Percentiles rank a stretch among this genome's conserved stretches.
phyloP scores from a whole-genome alignment of 2,329 filamentous ascomycete species.

The Alternaria viburni region DNA sequence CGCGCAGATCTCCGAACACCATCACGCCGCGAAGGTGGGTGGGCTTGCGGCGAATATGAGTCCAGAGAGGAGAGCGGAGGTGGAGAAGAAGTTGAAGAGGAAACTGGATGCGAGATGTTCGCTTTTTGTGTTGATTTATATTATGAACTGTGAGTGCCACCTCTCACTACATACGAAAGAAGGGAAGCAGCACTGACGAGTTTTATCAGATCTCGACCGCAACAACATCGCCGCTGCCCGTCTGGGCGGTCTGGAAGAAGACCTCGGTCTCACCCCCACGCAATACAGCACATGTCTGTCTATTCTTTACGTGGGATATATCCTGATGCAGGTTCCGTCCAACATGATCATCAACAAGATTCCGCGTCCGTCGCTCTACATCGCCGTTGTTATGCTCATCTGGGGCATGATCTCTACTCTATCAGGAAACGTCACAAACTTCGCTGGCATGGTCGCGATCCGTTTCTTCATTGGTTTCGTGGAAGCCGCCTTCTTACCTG shows the following conservation, averaged over 20 bases:
- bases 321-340: slow-evolving; percentile 44
- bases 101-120: slow-evolving; percentile 43
- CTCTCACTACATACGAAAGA: too few species aligned
- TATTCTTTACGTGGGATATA: slow-evolving; percentile 35
- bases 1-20: slow-evolving; percentile 9
- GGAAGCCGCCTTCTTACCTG: slow-evolving; percentile 62
- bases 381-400: slow-evolving; percentile 45
- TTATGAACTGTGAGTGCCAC: slow-evolving; percentile 38
- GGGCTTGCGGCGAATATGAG: slow-evolving; percentile 33
- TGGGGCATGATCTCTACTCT: slow-evolving; percentile 51
- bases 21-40: slow-evolving; percentile 4
- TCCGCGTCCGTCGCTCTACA: slow-evolving; percentile 43
- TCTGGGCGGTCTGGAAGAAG: slow-evolving; percentile 41
- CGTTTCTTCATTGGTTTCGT: slow-evolving; percentile 49
- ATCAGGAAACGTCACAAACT: slow-evolving; percentile 41
- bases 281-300: slow-evolving; percentile 44
- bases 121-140: slow-evolving; percentile 46
- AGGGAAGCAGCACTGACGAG: too few species aligned
- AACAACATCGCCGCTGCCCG: slow-evolving; percentile 47
- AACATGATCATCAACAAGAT: slow-evolving; percentile 54
- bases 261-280: slow-evolving; percentile 37
- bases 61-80: slow-evolving; percentile 35
- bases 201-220: slow-evolving; percentile 14
- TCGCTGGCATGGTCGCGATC: slow-evolving; percentile 46
- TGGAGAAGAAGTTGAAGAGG: slow-evolving; percentile 45